Percentiles rank a stretch among this genome's conserved stretches.
Evolutionary conservation across 2,329 filamentous ascomycete species (phyloP).

Genomic region (Paraphaeosphaeria sporulosa): DNA sequence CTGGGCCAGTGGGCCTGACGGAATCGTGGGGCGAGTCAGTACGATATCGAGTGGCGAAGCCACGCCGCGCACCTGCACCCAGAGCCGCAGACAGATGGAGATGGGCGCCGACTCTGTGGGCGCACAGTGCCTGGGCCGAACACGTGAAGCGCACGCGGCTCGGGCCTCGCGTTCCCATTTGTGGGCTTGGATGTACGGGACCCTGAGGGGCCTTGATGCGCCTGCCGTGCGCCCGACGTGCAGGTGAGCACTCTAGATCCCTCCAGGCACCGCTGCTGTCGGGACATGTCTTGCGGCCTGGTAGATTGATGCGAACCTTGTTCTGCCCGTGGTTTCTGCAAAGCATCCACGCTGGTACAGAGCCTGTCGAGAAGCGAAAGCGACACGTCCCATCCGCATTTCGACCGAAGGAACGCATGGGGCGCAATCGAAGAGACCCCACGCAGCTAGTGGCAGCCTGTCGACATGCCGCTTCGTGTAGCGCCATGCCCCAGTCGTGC

Average conservation of each 20-base stretch:
- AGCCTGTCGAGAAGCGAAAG: not conserved
- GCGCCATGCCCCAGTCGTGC: not conserved
- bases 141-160: constrained; percentile 1
- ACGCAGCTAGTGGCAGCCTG: constrained; percentile 1
- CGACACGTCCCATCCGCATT: not conserved
- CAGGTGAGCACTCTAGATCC: constrained; percentile 3
- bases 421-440: not conserved
- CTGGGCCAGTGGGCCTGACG: constrained; percentile 6
- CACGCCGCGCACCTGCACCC: not conserved
- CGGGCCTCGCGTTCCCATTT: constrained; percentile 1
- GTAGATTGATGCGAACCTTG: not conserved
- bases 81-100: not conserved
- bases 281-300: not conserved
- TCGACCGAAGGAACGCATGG: not conserved
- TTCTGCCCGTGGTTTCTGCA: not conserved
- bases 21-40: constrained; percentile 4
- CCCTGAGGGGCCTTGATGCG: not conserved
- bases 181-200: too few relatives aligned
- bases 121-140: not conserved
- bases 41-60: constrained; percentile 3
- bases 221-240: not conserved
- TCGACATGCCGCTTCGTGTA: too few relatives aligned
- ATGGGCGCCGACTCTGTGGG: not conserved
- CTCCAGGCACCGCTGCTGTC: too few relatives aligned
- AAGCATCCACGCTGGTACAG: not conserved